Evolutionary conservation across 345 rosid species (phyloP).

Genomic region (Euphorbia peplus): DNA sequence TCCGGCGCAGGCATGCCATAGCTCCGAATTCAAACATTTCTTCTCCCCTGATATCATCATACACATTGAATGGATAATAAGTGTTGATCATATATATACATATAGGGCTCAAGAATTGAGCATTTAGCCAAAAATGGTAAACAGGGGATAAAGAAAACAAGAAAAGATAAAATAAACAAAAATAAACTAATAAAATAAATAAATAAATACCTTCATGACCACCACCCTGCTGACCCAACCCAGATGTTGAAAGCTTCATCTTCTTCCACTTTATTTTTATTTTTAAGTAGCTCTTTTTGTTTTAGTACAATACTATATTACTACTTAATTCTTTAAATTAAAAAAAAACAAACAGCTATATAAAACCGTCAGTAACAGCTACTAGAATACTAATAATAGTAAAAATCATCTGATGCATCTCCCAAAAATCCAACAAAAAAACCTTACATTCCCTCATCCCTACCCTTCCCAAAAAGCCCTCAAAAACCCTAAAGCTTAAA

Average conservation of each 20-base stretch:
- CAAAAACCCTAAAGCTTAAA: constrained; percentile 24
- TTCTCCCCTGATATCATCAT: constrained; percentile 23
- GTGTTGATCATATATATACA: background rate
- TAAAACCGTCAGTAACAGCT: constrained; percentile 26
- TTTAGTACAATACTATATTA: background rate
- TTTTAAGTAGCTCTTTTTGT: background rate
- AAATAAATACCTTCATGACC: constrained; percentile 21
- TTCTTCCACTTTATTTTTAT: constrained; percentile 11
- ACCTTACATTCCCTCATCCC: constrained; percentile 31
- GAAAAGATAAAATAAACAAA: background rate
- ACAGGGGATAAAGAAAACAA: background rate
- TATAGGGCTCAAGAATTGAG: background rate
- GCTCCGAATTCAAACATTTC: constrained; percentile 33
- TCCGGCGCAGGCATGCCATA: constrained; percentile 39
- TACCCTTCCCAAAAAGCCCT: constrained; percentile 28
- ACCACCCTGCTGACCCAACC: constrained; percentile 28
- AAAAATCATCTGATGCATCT: too few species aligned
- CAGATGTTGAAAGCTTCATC: constrained; percentile 32
- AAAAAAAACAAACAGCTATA: constrained; percentile 3
- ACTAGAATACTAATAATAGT: constrained; percentile 16
- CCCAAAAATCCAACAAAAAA: constrained; percentile 30
- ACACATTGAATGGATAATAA: background rate
- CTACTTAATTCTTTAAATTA: constrained; percentile 1
- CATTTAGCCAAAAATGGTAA: constrained; percentile 3
- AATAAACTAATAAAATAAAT: background rate